phyloP scores from a whole-genome alignment of 225 moss, liverwort and hornwort genomes.

The Pseudisothecium myosuroides region DNA sequence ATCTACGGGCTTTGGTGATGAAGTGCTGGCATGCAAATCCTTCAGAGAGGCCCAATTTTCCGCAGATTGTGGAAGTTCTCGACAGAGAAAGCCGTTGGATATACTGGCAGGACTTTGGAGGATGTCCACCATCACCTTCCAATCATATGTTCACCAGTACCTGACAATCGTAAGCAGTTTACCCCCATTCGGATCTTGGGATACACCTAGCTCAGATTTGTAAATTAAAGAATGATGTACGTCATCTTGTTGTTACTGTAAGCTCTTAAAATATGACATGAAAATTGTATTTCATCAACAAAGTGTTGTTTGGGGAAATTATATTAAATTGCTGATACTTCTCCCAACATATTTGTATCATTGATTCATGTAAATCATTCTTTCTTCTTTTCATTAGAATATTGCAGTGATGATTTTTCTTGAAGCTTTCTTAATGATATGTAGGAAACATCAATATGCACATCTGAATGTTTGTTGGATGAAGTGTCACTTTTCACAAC shows the following conservation, averaged over 20 bases:
- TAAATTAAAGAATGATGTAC: neutral
- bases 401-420: neutral
- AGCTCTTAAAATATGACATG: neutral
- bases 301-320: neutral
- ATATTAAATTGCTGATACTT: neutral
- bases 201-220: neutral
- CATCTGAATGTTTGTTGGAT: neutral
- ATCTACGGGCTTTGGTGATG: neutral
- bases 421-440: neutral
- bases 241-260: neutral
- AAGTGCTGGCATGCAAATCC: neutral
- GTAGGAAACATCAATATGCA: too few species aligned
- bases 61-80: neutral
- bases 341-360: too few species aligned
- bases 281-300: neutral
- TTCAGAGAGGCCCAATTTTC: neutral
- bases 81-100: too few species aligned
- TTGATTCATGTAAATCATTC: neutral
- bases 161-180: too few species aligned
- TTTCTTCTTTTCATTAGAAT: neutral
- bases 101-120: too few species aligned
- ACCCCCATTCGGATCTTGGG: too few species aligned
- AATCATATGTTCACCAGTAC: too few species aligned
- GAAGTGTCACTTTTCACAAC: neutral
- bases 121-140: too few species aligned